Evolutionary conservation across 352 stramenopile species (phyloP), one percentile per base, ranked within the genome.

Genomic region (Phytophthora pisi): DNA sequence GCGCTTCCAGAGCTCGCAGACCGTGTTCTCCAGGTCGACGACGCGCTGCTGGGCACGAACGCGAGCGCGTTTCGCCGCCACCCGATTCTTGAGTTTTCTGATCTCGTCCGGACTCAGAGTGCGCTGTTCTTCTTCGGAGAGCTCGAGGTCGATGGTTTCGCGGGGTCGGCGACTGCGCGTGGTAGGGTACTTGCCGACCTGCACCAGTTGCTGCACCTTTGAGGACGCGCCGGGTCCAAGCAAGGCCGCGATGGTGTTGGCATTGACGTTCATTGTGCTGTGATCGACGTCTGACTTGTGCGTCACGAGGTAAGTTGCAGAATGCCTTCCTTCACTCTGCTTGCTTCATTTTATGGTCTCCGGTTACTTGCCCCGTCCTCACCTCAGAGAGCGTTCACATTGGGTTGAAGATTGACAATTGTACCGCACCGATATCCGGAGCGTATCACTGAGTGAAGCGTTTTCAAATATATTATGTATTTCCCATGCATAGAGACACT

Each of bases 31-130:
- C 6, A 91, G 65, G 28, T 88, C 78, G 6, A 61, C 57, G 9
- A 81, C 70, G 28, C 82, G 79, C 23, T 86, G 80, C 55, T 89
- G 78, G 5, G 83, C 77, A 10, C 83, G 81, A 43, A 75, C 72
- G 2, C 83, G 79, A 30, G 83, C 82, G 1, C 83, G 77, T 20
- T 82, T 81, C 6, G 83, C 83, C 0, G 83, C 81, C 57, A 91
- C 81, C 6, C 83, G 83, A 68, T 91, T 91, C 65, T 91, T 91
- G 52, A 86, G 76, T 54, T 85, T 85, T 63, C 82, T 78, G 31
- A 91, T 70, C 58, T 91, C 81, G 28, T 77, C 70, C 28, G 75
- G 74, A 71, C 77, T 76, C 31, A 91, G 59, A 6, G 36, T 49
- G 13, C 56, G 53, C 1, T 57, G 64, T n/a, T 81, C 63, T 57